Evolutionary conservation across 768 basidiomycete species (phyloP).

Genomic region (Trametes meyenii): DNA sequence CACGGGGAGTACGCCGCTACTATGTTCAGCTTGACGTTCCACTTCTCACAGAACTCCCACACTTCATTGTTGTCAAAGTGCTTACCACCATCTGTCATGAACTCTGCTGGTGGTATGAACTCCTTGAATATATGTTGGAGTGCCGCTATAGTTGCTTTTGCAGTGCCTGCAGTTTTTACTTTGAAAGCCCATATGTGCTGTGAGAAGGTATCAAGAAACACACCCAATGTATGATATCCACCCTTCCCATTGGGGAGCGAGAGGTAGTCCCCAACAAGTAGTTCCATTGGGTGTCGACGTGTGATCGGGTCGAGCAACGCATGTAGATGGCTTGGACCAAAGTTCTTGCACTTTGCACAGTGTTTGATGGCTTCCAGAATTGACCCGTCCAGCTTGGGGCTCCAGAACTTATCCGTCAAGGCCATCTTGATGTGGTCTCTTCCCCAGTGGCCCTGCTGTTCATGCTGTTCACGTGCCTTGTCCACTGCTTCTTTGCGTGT

Average conservation of each 20-base stretch:
- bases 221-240: slow-evolving; percentile 32
- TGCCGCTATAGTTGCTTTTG: slow-evolving; percentile 29
- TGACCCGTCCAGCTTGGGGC: slow-evolving; percentile 32
- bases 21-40: slow-evolving; percentile 26
- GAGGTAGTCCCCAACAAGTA: slow-evolving; percentile 42
- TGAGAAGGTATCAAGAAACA: slow-evolving; percentile 35
- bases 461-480: slow-evolving; percentile 11
- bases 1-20: slow-evolving; percentile 43
- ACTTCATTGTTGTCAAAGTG: slow-evolving; percentile 43
- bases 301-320: slow-evolving; percentile 42
- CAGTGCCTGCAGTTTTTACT: slow-evolving; percentile 33
- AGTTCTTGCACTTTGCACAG: slow-evolving; percentile 36
- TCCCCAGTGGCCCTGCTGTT: slow-evolving; percentile 37
- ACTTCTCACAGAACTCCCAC: slow-evolving; percentile 27
- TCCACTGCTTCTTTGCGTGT: slow-evolving; percentile 16
- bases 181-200: slow-evolving; percentile 32
- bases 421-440: slow-evolving; percentile 37
- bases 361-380: slow-evolving; percentile 23
- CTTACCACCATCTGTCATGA: slow-evolving; percentile 43
- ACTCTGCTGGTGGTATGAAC: slow-evolving; percentile 32
- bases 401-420: slow-evolving; percentile 32
- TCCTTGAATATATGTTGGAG: slow-evolving; percentile 30
- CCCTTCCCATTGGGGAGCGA: slow-evolving; percentile 39
- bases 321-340: slow-evolving; percentile 36
- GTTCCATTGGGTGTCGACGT: slow-evolving; percentile 40